These are phyloP conservation scores for Golubevia pallescens DNA, from an alignment of 1,284 basidiomycete species.

Conservation along the genomic window DNA sequence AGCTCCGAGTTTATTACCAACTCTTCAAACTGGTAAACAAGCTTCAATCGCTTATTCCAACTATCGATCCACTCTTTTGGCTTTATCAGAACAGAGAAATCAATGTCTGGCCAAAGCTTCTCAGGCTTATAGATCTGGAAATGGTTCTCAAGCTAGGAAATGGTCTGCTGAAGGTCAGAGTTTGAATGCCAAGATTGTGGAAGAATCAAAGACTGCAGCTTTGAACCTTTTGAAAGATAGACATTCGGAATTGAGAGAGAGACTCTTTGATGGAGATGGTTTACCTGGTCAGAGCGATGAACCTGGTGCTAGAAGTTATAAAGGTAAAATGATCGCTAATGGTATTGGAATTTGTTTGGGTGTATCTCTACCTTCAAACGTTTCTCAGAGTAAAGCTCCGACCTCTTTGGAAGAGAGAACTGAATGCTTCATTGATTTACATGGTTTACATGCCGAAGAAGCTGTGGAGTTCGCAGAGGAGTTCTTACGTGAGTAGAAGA, in stretches of 20 bases:
- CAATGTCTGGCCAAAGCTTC: conserved; percentile 93
- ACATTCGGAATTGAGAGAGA: conserved; percentile 73
- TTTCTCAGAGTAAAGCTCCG: conserved; percentile 10
- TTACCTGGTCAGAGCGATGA: conserved; percentile 73
- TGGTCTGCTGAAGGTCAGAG: conserved; percentile 92
- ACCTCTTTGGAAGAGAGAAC: conserved; percentile 52
- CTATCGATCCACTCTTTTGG: conserved; percentile 82
- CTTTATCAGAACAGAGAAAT: conserved; percentile 89
- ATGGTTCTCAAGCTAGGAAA: conserved; percentile 90
- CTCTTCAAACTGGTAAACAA: conserved; percentile 79
- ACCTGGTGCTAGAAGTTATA: conserved; percentile 75
- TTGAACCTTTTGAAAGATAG: conserved; percentile 82
- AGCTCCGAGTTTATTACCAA: conserved; percentile 82
- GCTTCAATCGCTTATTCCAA: conserved; percentile 83
- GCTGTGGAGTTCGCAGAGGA: conserved; percentile 88
- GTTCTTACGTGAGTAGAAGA: conserved; percentile 71
- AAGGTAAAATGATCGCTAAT: conserved; percentile 80
- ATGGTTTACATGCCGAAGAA: conserved; percentile 80
- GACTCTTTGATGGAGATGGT: conserved; percentile 67
- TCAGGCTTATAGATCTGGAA: conserved; percentile 90
- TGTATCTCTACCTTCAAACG: conserved; percentile 24
- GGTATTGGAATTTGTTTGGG: conserved; percentile 69
- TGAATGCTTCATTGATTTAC: conserved; percentile 72
- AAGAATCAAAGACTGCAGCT: conserved; percentile 80
- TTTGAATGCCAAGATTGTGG: conserved; percentile 86